Evolutionary conservation across 2,329 filamentous ascomycete species (phyloP).

Genomic region (Furcasterigmium furcatum): DNA sequence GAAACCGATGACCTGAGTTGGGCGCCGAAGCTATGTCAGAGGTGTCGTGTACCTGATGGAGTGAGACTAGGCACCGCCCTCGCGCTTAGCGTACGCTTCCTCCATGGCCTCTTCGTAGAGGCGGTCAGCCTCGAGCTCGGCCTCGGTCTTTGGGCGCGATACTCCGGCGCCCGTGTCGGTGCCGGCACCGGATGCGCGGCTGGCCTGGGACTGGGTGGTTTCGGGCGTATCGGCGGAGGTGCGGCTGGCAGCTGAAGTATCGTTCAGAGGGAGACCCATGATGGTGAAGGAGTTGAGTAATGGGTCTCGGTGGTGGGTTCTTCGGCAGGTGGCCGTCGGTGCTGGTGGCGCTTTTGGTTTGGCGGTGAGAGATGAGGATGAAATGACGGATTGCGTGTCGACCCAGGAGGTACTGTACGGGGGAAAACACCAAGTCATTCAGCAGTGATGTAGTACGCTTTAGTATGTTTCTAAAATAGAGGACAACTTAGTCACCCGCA

Average conservation of each 20-base stretch:
- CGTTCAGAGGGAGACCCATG: slow-evolving; percentile 23
- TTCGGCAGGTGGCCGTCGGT: too few relatives aligned
- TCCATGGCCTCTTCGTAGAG: slow-evolving; percentile 51
- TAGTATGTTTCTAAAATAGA: too few relatives aligned
- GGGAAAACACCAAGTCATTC: too few relatives aligned
- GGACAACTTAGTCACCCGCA: too few relatives aligned
- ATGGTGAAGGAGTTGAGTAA: slow-evolving; percentile 6
- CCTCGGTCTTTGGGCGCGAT: slow-evolving; percentile 44
- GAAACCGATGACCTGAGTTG: too few relatives aligned
- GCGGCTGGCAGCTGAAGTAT: neutral
- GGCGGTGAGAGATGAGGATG: too few relatives aligned
- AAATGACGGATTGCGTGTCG: too few relatives aligned
- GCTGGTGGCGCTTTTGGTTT: too few relatives aligned
- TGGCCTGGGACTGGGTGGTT: neutral
- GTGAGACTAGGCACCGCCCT: slow-evolving; percentile 41
- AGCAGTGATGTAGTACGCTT: too few relatives aligned
- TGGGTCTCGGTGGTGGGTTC: neutral
- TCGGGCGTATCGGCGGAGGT: neutral
- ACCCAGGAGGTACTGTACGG: too few relatives aligned
- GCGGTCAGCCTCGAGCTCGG: slow-evolving; percentile 45
- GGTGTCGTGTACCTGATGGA: too few relatives aligned
- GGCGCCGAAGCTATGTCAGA: too few relatives aligned
- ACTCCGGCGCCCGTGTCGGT: slow-evolving; percentile 45
- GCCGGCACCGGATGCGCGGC: slow-evolving; percentile 35
- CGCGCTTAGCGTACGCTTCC: slow-evolving; percentile 53